phyloP scores from a whole-genome alignment of 2,329 filamentous ascomycete genomes.

The Claviceps sp. region DNA sequence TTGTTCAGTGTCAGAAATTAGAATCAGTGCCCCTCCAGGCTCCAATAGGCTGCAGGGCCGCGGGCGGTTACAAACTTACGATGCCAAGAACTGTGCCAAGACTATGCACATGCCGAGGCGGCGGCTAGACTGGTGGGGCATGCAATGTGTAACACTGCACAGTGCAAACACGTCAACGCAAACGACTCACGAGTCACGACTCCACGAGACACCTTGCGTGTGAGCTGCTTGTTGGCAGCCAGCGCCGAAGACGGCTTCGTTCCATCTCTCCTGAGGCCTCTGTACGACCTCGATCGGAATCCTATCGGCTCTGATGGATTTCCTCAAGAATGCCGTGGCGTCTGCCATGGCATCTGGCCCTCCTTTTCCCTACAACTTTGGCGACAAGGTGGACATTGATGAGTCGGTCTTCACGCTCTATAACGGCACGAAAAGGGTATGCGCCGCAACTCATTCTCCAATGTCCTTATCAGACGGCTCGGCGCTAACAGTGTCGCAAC shows the following conservation, averaged over 20 bases:
- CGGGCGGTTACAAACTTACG: too few species aligned
- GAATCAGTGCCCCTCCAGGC: too few species aligned
- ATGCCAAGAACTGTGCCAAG: too few species aligned
- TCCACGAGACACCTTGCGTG: too few species aligned
- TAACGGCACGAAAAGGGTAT: constrained; percentile 80
- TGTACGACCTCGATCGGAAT: background rate
- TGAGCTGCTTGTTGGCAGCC: background rate
- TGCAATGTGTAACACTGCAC: too few species aligned
- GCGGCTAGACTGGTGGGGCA: too few species aligned
- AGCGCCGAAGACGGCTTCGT: background rate
- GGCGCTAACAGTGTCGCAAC: background rate
- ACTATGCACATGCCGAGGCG: too few species aligned
- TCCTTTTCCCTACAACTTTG: constrained; percentile 83
- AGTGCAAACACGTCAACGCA: too few species aligned
- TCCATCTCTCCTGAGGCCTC: background rate
- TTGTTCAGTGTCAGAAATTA: too few species aligned
- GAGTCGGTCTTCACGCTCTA: constrained; percentile 94
- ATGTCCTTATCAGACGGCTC: background rate
- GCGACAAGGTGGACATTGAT: constrained; percentile 82
- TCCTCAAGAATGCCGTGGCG: constrained; percentile 92
- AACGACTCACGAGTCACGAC: too few species aligned
- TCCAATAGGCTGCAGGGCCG: too few species aligned
- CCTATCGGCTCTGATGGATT: constrained; percentile 56
- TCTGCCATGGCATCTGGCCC: constrained; percentile 93
- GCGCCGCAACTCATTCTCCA: background rate